Evolutionary conservation across 1,139 yeast species (phyloP), one percentile per base, ranked within the genome.

Genomic region (Scheffersomyces segobiensis): DNA sequence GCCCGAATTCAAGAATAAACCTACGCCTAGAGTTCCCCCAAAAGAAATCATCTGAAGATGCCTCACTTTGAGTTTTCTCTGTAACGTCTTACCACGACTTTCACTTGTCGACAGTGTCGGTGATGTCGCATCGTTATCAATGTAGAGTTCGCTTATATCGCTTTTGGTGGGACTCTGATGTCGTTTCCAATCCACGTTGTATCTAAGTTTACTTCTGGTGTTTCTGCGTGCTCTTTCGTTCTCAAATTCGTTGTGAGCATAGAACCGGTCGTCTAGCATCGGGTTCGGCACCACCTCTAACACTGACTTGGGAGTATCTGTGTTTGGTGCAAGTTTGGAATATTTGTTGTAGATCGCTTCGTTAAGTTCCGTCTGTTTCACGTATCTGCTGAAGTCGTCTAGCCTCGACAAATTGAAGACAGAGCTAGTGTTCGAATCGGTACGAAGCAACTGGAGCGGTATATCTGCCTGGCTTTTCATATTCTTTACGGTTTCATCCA

Each of bases 1-100:
- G 1, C 97, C 96, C n/a, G 91, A 82, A 55, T 89, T 88, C 51
- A 90, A 75, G 62, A 90, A 82, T 19, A 91, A 72, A 0, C 97
- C 96, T n/a, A 91, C 93, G 1, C 97, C 97, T 5, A 91, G 74
- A 0, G 95, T 89, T 0, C 95, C 96, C 2, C 96, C 95, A 52
- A 92, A 78, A 0, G 96, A 91, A 54, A 91, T 87, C 87, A 90
- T 88, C 68, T 89, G 93, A 22, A 91, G 75, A 70, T 91, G 96
- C 42, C 96, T 76, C 12, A 88, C 85, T 60, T 83, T 83, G 46
- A 91, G 76, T 60, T 84, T 85, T 58, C 96, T 77, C 62, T 87
- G 81, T 50, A 78, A 66, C 50, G 62, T 66, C n/a, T 61, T 56
- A 10, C 51, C 50, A 46, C 10, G 46, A 56, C 47, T 17, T 52